phyloP scores from a whole-genome alignment of 441 rosid species.

The Erodium chrysanthum region DNA sequence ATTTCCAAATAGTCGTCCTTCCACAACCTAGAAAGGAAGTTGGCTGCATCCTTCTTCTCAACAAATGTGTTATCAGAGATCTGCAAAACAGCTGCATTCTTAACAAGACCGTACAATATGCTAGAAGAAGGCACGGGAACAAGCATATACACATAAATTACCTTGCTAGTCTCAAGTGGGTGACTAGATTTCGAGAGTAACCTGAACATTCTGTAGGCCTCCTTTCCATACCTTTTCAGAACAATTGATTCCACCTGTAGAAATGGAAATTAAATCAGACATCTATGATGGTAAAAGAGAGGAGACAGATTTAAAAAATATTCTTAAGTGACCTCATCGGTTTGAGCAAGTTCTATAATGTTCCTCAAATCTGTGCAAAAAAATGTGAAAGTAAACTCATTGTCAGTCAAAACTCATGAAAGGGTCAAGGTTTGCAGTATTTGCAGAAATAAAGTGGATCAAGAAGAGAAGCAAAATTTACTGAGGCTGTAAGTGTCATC shows the following conservation, averaged over 20 bases:
- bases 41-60: constrained; percentile 50
- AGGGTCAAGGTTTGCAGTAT: neutral
- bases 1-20: constrained; percentile 65
- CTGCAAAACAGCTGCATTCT: constrained; percentile 27
- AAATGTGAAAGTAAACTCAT: constrained; percentile 14
- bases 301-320: constrained; percentile 12
- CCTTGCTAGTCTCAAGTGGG: constrained; percentile 72
- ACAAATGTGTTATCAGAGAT: constrained; percentile 52
- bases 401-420: neutral
- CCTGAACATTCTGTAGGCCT: constrained; percentile 71
- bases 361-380: constrained; percentile 49
- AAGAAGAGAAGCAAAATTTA: constrained; percentile 20
- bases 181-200: constrained; percentile 40
- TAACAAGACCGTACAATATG: neutral
- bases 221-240: constrained; percentile 56
- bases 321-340: constrained; percentile 52
- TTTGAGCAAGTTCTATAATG: constrained; percentile 59
- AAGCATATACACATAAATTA: constrained; percentile 15
- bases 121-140: neutral
- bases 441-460: neutral
- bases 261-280: constrained; percentile 14
- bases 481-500: constrained; percentile 55
- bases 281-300: constrained; percentile 10
- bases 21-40: constrained; percentile 58
- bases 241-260: constrained; percentile 63